These are phyloP conservation scores for Cystoisospora suis DNA, from an alignment of 169 alveolate genomes.

Conservation along the genomic window DNA sequence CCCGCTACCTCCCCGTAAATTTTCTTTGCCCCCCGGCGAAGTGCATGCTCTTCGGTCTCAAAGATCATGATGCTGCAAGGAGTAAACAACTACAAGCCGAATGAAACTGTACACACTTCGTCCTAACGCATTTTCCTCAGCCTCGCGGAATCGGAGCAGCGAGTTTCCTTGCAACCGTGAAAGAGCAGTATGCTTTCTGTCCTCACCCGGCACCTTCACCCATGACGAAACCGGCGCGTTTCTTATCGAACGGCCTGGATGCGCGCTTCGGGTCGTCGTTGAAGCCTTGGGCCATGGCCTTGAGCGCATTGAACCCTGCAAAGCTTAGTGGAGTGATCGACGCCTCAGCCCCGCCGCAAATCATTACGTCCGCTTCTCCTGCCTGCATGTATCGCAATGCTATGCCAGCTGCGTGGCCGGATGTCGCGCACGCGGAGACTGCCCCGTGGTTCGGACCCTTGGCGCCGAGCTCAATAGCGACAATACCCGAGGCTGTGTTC, in stretches of 20 bases:
- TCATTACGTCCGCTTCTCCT: slow-evolving; percentile 82
- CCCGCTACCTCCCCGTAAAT: slow-evolving; percentile 87
- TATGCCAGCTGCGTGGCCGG: slow-evolving; percentile 83
- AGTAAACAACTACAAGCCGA: not conserved
- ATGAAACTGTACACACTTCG: not conserved
- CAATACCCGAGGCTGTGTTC: slow-evolving; percentile 76
- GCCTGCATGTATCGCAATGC: slow-evolving; percentile 74
- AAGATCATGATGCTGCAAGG: slow-evolving; percentile 74
- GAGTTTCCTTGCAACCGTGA: no score
- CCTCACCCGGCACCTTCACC: slow-evolving; percentile 88
- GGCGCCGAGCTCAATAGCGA: slow-evolving; percentile 74
- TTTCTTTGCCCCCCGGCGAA: slow-evolving; percentile 79
- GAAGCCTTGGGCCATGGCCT: slow-evolving; percentile 80
- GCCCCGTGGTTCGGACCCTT: slow-evolving; percentile 76
- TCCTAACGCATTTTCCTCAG: no score
- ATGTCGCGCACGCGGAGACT: slow-evolving; percentile 84
- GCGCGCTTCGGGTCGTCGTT: slow-evolving; percentile 83
- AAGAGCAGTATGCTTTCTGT: not conserved
- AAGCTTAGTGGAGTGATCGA: slow-evolving; percentile 79
- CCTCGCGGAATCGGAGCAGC: no score
- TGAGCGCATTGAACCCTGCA: slow-evolving; percentile 79
- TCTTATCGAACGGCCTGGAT: slow-evolving; percentile 86
- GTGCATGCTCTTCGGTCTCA: slow-evolving; percentile 87
- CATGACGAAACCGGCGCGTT: slow-evolving; percentile 88
- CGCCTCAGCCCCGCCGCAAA: slow-evolving; percentile 88